These are phyloP conservation scores for Gillenia trifoliata DNA, from an alignment of 306 rosid genomes.

Conservation along the genomic window DNA sequence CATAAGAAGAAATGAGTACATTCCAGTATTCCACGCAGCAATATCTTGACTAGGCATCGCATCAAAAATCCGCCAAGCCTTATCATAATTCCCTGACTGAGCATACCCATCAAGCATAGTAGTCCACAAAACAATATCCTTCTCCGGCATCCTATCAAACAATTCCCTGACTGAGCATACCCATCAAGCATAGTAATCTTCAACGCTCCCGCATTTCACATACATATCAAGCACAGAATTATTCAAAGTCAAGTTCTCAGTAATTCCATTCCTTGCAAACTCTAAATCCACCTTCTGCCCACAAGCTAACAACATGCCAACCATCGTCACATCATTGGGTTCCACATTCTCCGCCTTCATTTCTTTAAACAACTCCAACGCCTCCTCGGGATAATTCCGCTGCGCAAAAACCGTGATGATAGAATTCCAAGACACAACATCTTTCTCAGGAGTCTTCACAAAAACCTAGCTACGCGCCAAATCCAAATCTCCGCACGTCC, in stretches of 20 bases:
- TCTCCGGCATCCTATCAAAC: constrained; percentile 55
- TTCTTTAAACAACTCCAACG: constrained; percentile 42
- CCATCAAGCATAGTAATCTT: constrained; percentile 52
- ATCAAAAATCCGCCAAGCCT: constrained; percentile 38
- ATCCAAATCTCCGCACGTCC: constrained; percentile 44
- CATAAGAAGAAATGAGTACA: constrained; percentile 54
- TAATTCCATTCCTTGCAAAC: constrained; percentile 36
- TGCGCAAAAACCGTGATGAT: constrained; percentile 41
- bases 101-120: constrained; percentile 63
- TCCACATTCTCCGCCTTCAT: constrained; percentile 42
- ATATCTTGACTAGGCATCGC: constrained; percentile 48
- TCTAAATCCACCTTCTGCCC: constrained; percentile 50
- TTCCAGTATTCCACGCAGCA: constrained; percentile 64
- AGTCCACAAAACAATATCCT: constrained; percentile 63
- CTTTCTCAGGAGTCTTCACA: constrained; percentile 32
- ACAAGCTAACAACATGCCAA: constrained; percentile 52
- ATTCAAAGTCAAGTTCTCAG: constrained; percentile 41
- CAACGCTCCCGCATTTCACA: too few relatives aligned
- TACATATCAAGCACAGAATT: constrained; percentile 26
- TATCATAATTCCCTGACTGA: constrained; percentile 38
- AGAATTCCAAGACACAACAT: constrained; percentile 67
- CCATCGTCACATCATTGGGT: constrained; percentile 58
- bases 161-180: constrained; percentile 53
- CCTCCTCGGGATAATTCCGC: constrained; percentile 41
- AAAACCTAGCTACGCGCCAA: constrained; percentile 41